Base-by-base conservation (phyloP, 2,329 filamentous ascomycete species). In the Fusarium sp. region DNA sequence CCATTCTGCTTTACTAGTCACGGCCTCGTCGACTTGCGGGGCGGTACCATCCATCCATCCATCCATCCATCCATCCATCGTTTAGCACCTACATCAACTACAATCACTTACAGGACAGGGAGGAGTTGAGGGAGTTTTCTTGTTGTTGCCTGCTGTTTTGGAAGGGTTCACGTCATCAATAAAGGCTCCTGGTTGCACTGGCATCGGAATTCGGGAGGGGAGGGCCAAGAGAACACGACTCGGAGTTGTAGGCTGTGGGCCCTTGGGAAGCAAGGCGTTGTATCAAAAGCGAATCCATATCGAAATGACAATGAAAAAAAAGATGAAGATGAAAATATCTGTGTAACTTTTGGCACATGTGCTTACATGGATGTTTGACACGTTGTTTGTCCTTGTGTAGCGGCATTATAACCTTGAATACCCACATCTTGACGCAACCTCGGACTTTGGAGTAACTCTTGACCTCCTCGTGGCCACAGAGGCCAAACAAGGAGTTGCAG, bases 61-160 rank as follows among this genome's bases (percentile, higher is more conserved):
- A 64, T 51, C 67, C 40, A 64, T 51, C 67, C 40, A 64, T 51
- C 68, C 42, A 60, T 63, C 62, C 40, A 64, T 51, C 67, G 64
- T 64, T 53, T 53, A 20, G 46, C 44, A 67, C 31, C 31, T 14
- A 33, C 44, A 67, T 63, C 63, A 71, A 42, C 62, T 67, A 70
- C 64, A 56, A 35, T 58, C 56, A 71, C 22, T 44, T 64, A 70
- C 24, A 27, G 42, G 42, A 27, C 62, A 64, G 64, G 49, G 46
- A 65, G 78, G 78, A 71, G 77, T 79, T 73, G 59, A 57, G 42
- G 74, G 77, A 72, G 70, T 72, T 33, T 72, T 33, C 20, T 53
- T 22, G 35, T 66, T 66, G 46, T 66, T 66, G 46, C 20, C 44
- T 62, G 57, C 56, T 56, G 31, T 17, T 51, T 69, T 46, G 42